A percentile compares a stretch with the other conserved stretches of the same genome.
These are phyloP conservation scores for Pichia sp. DNA, from an alignment of 1,139 yeast genomes.

Conservation along the genomic window DNA sequence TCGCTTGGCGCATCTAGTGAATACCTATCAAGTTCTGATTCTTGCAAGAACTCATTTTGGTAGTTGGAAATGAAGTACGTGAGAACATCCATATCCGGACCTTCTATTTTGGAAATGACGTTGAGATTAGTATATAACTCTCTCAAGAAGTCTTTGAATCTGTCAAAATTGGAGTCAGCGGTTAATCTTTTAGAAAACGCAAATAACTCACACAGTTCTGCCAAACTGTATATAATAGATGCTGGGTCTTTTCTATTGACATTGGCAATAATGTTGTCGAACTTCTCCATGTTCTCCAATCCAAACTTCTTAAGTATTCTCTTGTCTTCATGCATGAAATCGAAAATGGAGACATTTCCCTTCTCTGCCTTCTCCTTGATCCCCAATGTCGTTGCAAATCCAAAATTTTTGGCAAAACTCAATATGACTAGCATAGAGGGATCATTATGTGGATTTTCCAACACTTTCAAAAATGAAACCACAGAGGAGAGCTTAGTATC, in stretches of 20 bases:
- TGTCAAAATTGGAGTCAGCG: constrained; percentile 11
- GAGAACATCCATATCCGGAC: constrained; percentile 2
- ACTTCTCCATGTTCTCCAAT: neutral
- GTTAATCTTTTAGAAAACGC: constrained; percentile 19
- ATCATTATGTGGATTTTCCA: constrained; percentile 28
- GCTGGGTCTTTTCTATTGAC: constrained; percentile 26
- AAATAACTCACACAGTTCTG: constrained; percentile 22
- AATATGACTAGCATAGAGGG: constrained; percentile 30
- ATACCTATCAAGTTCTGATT: neutral
- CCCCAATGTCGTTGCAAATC: constrained; percentile 24
- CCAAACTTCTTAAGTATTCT: neutral
- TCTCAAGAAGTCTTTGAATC: constrained; percentile 4
- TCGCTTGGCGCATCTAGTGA: constrained; percentile 24
- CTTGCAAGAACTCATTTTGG: constrained; percentile 17
- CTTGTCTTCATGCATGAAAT: constrained; percentile 12
- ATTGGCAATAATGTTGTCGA: constrained; percentile 4
- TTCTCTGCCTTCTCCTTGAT: constrained; percentile 19
- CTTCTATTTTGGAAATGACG: neutral
- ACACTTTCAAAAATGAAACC: constrained; percentile 42
- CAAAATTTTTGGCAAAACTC: constrained; percentile 27
- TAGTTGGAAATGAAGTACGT: constrained; percentile 21
- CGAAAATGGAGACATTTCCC: constrained; percentile 18
- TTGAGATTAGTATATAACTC: constrained; percentile 8
- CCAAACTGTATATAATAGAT: constrained; percentile 23
- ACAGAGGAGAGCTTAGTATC: constrained; percentile 42